Evolutionary conservation across 1,139 yeast species (phyloP).

Genomic region (Geotrichum phurueaensis): DNA sequence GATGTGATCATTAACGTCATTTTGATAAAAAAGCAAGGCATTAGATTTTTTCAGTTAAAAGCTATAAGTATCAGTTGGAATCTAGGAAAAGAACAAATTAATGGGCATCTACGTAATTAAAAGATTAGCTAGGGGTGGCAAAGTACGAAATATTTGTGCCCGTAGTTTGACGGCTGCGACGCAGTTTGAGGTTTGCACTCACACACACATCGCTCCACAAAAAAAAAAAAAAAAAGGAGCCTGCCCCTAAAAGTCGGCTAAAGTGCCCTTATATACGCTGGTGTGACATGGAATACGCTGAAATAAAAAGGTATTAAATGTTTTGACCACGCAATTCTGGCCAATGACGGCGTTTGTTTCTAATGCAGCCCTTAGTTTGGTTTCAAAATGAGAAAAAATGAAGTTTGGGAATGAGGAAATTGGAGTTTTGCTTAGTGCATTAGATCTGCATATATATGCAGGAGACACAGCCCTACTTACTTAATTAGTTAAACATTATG

Average conservation of each 20-base stretch:
- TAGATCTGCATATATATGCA: background rate
- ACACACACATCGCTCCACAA: background rate
- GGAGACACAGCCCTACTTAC: background rate
- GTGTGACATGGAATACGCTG: background rate
- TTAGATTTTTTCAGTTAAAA: too few relatives aligned
- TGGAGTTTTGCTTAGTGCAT: background rate
- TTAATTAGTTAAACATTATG: background rate
- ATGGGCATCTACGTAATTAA: too few relatives aligned
- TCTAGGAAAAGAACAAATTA: too few relatives aligned
- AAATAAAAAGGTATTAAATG: background rate
- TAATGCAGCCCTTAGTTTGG: background rate
- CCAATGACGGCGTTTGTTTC: background rate
- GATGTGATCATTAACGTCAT: too few relatives aligned
- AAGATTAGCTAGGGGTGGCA: background rate
- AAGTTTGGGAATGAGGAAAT: background rate
- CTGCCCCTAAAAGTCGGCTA: background rate
- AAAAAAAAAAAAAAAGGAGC: background rate
- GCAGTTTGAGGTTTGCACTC: too few relatives aligned
- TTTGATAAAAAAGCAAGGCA: too few relatives aligned
- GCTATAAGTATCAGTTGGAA: too few relatives aligned
- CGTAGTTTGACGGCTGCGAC: background rate
- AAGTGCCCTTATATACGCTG: background rate
- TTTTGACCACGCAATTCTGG: background rate
- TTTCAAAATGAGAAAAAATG: too few relatives aligned
- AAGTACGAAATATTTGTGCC: too few relatives aligned